phyloP scores from a whole-genome alignment of 2,329 filamentous ascomycete species.

The Furcasterigmium furcatum region DNA sequence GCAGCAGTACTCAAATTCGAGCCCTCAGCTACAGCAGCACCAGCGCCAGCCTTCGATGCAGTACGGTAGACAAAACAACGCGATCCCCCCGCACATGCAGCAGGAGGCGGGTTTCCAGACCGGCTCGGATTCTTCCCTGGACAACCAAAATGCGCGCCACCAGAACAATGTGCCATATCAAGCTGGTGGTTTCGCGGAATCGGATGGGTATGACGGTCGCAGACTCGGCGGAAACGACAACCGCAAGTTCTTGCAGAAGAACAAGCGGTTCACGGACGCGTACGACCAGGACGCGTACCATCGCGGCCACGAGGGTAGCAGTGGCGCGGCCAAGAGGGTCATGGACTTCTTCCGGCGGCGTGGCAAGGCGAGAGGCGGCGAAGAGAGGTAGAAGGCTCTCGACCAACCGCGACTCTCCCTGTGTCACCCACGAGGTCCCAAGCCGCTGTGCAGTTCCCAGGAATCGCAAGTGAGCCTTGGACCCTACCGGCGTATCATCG shows the following conservation, averaged over 20 bases:
- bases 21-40: slow-evolving; percentile 30
- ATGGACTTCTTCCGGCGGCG: slow-evolving; percentile 98
- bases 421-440: neutral
- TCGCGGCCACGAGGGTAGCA: slow-evolving; percentile 73
- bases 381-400: slow-evolving; percentile 39
- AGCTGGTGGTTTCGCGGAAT: slow-evolving; percentile 32
- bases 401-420: slow-evolving; percentile 7
- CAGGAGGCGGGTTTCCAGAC: slow-evolving; percentile 41
- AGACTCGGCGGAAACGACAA: slow-evolving; percentile 15
- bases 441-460: slow-evolving; percentile 7
- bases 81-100: slow-evolving; percentile 44
- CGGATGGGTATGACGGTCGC: slow-evolving; percentile 38
- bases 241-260: slow-evolving; percentile 72
- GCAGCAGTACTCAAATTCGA: slow-evolving; percentile 10
- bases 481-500: slow-evolving; percentile 7
- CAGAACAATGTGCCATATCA: slow-evolving; percentile 40
- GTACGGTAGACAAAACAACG: slow-evolving; percentile 32
- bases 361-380: slow-evolving; percentile 68
- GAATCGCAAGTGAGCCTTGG: slow-evolving; percentile 11
- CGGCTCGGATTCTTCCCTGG: slow-evolving; percentile 52
- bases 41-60: slow-evolving; percentile 37
- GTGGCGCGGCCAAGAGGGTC: slow-evolving; percentile 82
- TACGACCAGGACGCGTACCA: slow-evolving; percentile 73
- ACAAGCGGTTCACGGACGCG: slow-evolving; percentile 83
- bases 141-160: slow-evolving; percentile 27